Conservation (phyloP, 2,329 filamentous ascomycete species). For the Stachybotrys echinatus region DNA sequence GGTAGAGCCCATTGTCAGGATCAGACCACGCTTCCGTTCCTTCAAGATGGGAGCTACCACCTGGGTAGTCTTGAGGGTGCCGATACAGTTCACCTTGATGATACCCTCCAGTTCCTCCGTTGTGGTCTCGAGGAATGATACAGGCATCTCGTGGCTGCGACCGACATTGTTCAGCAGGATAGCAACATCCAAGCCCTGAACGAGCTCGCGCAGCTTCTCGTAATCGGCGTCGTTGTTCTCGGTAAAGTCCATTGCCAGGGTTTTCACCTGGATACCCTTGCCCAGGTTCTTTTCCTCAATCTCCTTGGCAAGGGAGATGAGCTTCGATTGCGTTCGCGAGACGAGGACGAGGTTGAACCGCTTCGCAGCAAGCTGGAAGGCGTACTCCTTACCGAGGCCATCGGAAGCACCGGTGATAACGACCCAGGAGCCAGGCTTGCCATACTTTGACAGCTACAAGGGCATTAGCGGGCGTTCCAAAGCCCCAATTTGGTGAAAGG, state of each 20-base stretch:
- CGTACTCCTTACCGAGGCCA: conserved; percentile 94
- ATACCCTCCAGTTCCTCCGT: conserved; percentile 81
- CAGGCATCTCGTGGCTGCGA: conserved; percentile 87
- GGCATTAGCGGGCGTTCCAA: background rate
- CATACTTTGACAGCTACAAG: conserved; percentile 77
- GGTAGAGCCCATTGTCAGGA: conserved; percentile 96
- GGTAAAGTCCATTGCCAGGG: conserved; percentile 87
- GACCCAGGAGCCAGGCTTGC: conserved; percentile 87
- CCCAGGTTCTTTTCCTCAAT: conserved; percentile 65
- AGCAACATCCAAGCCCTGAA: conserved; percentile 72
- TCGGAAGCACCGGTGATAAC: conserved; percentile 94
- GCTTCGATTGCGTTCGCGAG: conserved; percentile 91
- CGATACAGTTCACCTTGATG: conserved; percentile 90
- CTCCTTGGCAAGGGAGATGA: conserved; percentile 70
- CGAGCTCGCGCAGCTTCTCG: conserved; percentile 60
- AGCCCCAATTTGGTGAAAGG: background rate
- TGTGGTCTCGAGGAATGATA: conserved; percentile 76
- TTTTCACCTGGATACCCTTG: conserved; percentile 63
- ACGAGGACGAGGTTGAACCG: conserved; percentile 95
- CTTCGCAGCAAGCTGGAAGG: conserved; percentile 79
- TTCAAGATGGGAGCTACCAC: conserved; percentile 81
- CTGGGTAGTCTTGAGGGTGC: conserved; percentile 83
- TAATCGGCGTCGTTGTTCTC: conserved; percentile 77
- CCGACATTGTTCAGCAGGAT: conserved; percentile 97
- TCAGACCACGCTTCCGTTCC: conserved; percentile 76